Conservation (phyloP, 441 rosid genomes). For the Euphorbia celastroides region DNA sequence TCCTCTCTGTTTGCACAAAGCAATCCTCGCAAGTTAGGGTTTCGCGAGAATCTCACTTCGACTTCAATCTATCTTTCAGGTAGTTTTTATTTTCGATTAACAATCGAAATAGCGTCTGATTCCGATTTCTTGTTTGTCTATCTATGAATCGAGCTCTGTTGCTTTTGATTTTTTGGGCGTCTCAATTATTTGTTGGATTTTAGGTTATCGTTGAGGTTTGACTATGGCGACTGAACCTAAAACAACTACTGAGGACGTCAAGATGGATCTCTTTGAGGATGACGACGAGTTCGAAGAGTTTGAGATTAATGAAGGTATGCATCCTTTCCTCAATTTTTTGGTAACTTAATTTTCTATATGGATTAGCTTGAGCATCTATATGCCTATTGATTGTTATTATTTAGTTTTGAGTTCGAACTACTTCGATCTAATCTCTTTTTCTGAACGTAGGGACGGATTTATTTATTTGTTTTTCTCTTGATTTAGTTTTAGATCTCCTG, state of each 20-base stretch:
- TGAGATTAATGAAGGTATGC: constrained; percentile 60
- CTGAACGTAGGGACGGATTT: too few species aligned
- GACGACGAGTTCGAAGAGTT: constrained; percentile 96
- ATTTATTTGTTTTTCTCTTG: background rate
- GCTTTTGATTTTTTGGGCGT: background rate
- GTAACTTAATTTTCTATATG: background rate
- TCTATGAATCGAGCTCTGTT: background rate
- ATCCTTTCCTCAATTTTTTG: background rate
- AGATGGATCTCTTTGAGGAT: constrained; percentile 82
- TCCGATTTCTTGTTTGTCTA: background rate
- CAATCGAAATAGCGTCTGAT: background rate
- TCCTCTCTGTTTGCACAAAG: background rate
- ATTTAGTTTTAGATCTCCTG: background rate
- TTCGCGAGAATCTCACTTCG: background rate
- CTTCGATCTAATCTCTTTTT: background rate
- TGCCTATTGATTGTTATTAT: background rate
- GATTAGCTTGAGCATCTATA: too few species aligned
- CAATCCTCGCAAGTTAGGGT: constrained; percentile 9
- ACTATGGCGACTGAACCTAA: constrained; percentile 69
- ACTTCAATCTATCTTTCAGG: background rate
- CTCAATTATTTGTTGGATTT: background rate
- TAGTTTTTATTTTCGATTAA: background rate
- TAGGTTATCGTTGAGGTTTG: background rate
- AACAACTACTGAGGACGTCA: constrained; percentile 52
- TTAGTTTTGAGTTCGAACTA: background rate